Evolutionary conservation across 2,329 filamentous ascomycete genomes (phyloP).

Genomic region (Fusarium chaquense): DNA sequence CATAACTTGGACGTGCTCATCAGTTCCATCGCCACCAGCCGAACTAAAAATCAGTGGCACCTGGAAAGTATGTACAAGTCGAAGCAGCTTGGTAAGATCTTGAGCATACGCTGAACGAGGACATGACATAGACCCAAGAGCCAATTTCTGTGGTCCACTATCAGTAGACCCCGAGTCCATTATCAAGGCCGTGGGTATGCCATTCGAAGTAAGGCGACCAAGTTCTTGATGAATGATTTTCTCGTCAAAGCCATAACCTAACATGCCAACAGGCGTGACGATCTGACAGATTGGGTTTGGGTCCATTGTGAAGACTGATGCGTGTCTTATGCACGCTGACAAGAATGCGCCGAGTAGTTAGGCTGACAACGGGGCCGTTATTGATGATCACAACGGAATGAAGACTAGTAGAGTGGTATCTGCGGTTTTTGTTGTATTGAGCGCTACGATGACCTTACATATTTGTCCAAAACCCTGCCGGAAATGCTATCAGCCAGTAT

Average conservation of each 20-base stretch:
- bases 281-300: constrained; percentile 46
- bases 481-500: background rate
- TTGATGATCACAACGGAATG: background rate
- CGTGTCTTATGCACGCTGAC: background rate
- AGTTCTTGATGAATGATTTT: constrained; percentile 46
- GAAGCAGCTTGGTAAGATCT: constrained; percentile 57
- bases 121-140: constrained; percentile 56
- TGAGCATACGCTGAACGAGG: constrained; percentile 55
- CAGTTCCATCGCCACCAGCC: constrained; percentile 61
- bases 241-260: constrained; percentile 62
- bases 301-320: background rate
- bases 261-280: constrained; percentile 61
- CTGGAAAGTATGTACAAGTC: constrained; percentile 49
- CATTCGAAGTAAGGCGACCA: constrained; percentile 43
- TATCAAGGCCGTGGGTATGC: constrained; percentile 52
- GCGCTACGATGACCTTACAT: background rate
- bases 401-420: background rate
- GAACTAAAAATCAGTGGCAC: constrained; percentile 59
- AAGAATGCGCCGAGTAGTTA: too few relatives aligned
- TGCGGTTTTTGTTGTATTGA: background rate
- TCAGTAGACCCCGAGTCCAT: constrained; percentile 54
- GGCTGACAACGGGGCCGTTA: background rate
- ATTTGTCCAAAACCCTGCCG: background rate
- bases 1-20: constrained; percentile 58
- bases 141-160: constrained; percentile 57